Evolutionary conservation across 768 basidiomycete species (phyloP).

Genomic region (Suillus subalutaceus): DNA sequence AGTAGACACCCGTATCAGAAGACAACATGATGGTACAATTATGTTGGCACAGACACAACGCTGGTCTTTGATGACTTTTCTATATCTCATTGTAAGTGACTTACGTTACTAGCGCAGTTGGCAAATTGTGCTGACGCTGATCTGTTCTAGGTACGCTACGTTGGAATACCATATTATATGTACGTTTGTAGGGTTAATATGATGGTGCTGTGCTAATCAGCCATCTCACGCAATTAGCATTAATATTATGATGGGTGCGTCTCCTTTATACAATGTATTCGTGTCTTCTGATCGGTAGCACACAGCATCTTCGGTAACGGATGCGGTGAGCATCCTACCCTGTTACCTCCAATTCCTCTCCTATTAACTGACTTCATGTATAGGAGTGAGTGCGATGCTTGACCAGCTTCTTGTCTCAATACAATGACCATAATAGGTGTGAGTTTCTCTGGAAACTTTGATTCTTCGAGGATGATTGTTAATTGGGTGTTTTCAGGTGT

Average conservation of each 20-base stretch:
- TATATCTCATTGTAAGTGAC: not conserved
- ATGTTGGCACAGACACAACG: not conserved
- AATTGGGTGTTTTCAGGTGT: not conserved
- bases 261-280: not conserved
- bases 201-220: not conserved
- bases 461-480: not conserved
- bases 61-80: not conserved
- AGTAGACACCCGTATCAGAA: not conserved
- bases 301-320: not conserved
- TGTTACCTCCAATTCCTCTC: not conserved
- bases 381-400: not conserved
- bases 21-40: not conserved
- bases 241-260: not conserved
- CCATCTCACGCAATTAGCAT: not conserved
- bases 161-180: slow-evolving; percentile 1
- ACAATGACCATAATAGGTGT: not conserved
- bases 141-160: not conserved
- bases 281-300: not conserved
- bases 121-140: not conserved
- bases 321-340: not conserved
- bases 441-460: not conserved
- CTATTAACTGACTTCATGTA: not conserved
- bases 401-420: not conserved
- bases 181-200: not conserved
- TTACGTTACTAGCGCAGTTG: no score